phyloP scores from a whole-genome alignment of 1,284 basidiomycete genomes.

The Polyporus tsugae region DNA sequence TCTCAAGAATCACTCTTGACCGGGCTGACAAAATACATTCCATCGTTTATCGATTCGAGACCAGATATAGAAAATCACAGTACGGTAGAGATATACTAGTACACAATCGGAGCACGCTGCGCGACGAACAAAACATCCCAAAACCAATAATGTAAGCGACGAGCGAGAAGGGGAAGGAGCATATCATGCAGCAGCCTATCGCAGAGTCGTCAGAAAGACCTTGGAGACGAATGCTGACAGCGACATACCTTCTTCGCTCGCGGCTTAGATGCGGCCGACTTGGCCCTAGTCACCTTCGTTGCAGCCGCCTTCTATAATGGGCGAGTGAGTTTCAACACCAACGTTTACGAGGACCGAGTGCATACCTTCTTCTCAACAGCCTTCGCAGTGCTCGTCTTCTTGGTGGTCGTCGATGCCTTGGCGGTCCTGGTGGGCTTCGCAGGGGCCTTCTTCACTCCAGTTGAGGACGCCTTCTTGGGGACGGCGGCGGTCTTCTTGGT shows the following conservation, averaged over 20 bases:
- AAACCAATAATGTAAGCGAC: slow-evolving; percentile 32
- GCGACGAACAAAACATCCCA: slow-evolving; percentile 16
- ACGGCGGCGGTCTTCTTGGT: slow-evolving; percentile 28
- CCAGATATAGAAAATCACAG: slow-evolving; percentile 27
- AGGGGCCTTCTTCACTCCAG: slow-evolving; percentile 38
- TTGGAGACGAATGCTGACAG: neutral
- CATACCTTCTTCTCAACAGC: slow-evolving; percentile 45
- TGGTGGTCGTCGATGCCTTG: slow-evolving; percentile 35
- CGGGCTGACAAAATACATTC: neutral
- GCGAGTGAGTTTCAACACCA: slow-evolving; percentile 12
- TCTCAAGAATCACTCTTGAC: neutral
- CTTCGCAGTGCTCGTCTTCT: slow-evolving; percentile 46
- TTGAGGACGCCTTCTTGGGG: slow-evolving; percentile 38
- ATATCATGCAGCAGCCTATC: slow-evolving; percentile 28
- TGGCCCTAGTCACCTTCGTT: slow-evolving; percentile 41
- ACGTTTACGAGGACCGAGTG: neutral
- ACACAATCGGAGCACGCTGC: slow-evolving; percentile 28
- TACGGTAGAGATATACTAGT: slow-evolving; percentile 32
- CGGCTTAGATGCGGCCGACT: slow-evolving; percentile 45
- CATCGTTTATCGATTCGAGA: slow-evolving; percentile 25
- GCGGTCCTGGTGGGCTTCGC: slow-evolving; percentile 38
- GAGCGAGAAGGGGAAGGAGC: slow-evolving; percentile 1
- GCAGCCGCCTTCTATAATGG: slow-evolving; percentile 40
- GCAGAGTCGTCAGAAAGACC: neutral
- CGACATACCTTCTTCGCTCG: slow-evolving; percentile 37